These are phyloP conservation scores for Aquilaria yunnanensis DNA, from an alignment of 345 rosid species.

Conservation along the genomic window DNA sequence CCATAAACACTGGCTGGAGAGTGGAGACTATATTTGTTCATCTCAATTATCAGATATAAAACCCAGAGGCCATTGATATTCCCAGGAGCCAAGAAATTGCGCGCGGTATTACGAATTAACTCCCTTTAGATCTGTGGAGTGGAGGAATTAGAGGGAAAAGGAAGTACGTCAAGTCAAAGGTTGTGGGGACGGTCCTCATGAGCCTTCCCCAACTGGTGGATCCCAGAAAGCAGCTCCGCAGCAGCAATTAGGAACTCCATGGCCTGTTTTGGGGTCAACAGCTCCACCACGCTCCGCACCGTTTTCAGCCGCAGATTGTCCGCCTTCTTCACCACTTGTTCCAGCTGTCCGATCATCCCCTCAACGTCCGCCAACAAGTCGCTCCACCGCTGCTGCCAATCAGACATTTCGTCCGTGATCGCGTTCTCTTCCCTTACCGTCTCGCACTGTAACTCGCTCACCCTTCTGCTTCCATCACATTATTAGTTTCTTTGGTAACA, in stretches of 20 bases:
- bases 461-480: conserved; percentile 35
- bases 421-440: conserved; percentile 83
- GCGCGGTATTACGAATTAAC: too few relatives aligned
- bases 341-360: conserved; percentile 39
- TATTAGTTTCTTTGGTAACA: background rate
- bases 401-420: conserved; percentile 56
- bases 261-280: conserved; percentile 63
- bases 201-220: conserved; percentile 51
- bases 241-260: conserved; percentile 68
- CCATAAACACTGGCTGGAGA: too few relatives aligned
- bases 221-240: conserved; percentile 65
- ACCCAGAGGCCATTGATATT: too few relatives aligned
- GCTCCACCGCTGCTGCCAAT: conserved; percentile 60
- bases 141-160: too few relatives aligned
- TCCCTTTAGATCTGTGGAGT: too few relatives aligned
- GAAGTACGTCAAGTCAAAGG: too few relatives aligned
- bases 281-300: conserved; percentile 42
- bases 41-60: too few relatives aligned
- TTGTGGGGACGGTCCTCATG: conserved; percentile 19
- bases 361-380: conserved; percentile 33
- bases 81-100: too few relatives aligned
- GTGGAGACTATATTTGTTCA: too few relatives aligned
- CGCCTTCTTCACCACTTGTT: conserved; percentile 40
- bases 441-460: conserved; percentile 85
- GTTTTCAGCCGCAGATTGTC: conserved; percentile 65